Evolutionary conservation across 2,329 filamentous ascomycete genomes (phyloP), one percentile per base, ranked within the genome.

Genomic region (Aspergillus sojae): DNA sequence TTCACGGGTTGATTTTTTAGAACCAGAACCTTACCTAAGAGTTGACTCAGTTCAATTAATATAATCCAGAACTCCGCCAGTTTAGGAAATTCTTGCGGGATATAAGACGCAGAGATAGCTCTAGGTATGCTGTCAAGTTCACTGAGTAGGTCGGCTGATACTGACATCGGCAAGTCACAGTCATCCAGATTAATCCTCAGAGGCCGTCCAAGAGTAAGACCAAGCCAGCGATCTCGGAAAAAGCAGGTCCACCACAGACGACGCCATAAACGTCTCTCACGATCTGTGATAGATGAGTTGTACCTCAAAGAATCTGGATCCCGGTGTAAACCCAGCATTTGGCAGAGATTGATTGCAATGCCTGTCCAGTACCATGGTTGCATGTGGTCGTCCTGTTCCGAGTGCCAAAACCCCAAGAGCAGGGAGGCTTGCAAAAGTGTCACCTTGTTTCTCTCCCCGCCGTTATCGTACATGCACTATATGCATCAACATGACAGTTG

Each of bases 291-390:
- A 30, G 63, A 60, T 11, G 68, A 62, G 48, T 70, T 71, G 23
- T 56, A 64, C 21, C 48, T 59, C 14, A 61, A 54, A 7, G 36
- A 41, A 48, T 69, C 65, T 1, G 72, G 72, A 36, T 66, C 68
- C 56, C 77, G 77, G 65, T 83, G 80, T 0, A 83, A 71, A 0
- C 81, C 81, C 1, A 81, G 73, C 5, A 77, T 79, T 28, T 82
- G 80, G 19, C 76, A 78, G 3, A 82, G 72, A 28, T 72, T 75
- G 56, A 82, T 78, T 5, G 81, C 79, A 39, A 80, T 73, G n/a
- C 81, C 79, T 4, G 76, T 78, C 80, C 81, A 83, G 60, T 82
- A 79, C 80, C 80, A 83, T 0, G 80, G 75, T 11, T 80, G 77
- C 9, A 72, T 75, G 12, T 79, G 74, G 54, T 82, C 79, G 56